Evolutionary conservation across 2,329 filamentous ascomycete genomes (phyloP).

Genomic region (Triangularia verruculosa): DNA sequence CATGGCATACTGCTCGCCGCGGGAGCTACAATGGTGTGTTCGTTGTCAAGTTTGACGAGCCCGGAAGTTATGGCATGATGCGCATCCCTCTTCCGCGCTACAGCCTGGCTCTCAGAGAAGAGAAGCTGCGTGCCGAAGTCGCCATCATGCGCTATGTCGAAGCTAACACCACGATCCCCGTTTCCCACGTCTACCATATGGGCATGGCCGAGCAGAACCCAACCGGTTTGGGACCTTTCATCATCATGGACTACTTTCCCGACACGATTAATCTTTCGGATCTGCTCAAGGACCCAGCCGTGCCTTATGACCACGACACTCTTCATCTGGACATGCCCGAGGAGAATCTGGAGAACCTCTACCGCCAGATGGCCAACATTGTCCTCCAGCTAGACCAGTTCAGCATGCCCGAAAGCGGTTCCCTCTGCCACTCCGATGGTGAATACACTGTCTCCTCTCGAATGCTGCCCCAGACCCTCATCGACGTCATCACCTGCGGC

Average conservation of each 20-base stretch:
- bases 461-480: conserved; percentile 44
- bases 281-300: not conserved
- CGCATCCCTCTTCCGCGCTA: not conserved
- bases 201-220: conserved; percentile 10
- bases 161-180: conserved; percentile 15
- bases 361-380: conserved; percentile 6
- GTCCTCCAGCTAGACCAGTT: conserved; percentile 14
- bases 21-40: not conserved
- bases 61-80: not conserved
- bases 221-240: conserved; percentile 2
- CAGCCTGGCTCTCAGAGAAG: not conserved
- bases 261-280: not conserved
- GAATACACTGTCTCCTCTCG: conserved; percentile 31
- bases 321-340: conserved; percentile 5
- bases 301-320: not conserved
- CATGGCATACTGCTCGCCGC: not conserved
- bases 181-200: conserved; percentile 11
- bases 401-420: conserved; percentile 40
- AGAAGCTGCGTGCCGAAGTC: conserved; percentile 7
- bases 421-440: conserved; percentile 31
- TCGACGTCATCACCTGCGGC: conserved; percentile 33
- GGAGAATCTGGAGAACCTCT: conserved; percentile 5
- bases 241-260: conserved; percentile 12
- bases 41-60: not conserved
- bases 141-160: conserved; percentile 16